Percentiles rank a stretch among this genome's conserved stretches.
These are phyloP conservation scores for Colletotrichum tabaci DNA, from an alignment of 2,329 filamentous ascomycete species.

Conservation along the genomic window DNA sequence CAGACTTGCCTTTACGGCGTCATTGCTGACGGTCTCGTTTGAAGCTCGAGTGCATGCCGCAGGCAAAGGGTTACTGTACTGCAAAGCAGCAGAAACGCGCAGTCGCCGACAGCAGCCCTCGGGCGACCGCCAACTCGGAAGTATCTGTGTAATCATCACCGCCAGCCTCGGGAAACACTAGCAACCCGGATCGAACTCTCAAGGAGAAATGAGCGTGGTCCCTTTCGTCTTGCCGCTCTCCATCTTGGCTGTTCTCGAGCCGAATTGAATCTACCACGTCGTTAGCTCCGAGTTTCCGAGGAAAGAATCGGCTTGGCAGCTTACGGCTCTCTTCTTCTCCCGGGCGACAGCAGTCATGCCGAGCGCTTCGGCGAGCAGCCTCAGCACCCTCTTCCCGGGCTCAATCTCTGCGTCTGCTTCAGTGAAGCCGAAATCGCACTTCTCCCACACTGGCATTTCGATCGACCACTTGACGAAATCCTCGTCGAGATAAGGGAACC, in stretches of 20 bases:
- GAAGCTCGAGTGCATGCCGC: slow-evolving; percentile 44
- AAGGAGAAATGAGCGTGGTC: slow-evolving; percentile 70
- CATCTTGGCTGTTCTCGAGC: slow-evolving; percentile 87
- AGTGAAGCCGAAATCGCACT: slow-evolving; percentile 80
- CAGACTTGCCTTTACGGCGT: slow-evolving; percentile 78
- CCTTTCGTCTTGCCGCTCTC: slow-evolving; percentile 78
- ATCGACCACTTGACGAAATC: slow-evolving; percentile 87
- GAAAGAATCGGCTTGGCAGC: slow-evolving; percentile 45
- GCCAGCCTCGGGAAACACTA: slow-evolving; percentile 55
- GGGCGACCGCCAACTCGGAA: slow-evolving; percentile 71
- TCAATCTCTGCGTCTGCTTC: slow-evolving; percentile 66
- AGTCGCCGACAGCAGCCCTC: slow-evolving; percentile 46
- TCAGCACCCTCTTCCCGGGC: slow-evolving; percentile 84
- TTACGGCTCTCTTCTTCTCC: slow-evolving; percentile 94
- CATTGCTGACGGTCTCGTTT: slow-evolving; percentile 56
- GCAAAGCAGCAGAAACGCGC: slow-evolving; percentile 66
- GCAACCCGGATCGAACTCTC: slow-evolving; percentile 48
- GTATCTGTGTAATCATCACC: slow-evolving; percentile 83
- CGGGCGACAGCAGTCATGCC: slow-evolving; percentile 79
- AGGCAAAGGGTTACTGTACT: slow-evolving; percentile 64
- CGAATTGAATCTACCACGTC: slow-evolving; percentile 80
- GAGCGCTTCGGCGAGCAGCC: slow-evolving; percentile 81
- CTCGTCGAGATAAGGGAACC: slow-evolving; percentile 94
- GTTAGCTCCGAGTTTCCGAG: not conserved
- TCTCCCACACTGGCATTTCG: slow-evolving; percentile 80